phyloP scores from a whole-genome alignment of 208 protist species.

The Leptomonas pyrrhocoris region DNA sequence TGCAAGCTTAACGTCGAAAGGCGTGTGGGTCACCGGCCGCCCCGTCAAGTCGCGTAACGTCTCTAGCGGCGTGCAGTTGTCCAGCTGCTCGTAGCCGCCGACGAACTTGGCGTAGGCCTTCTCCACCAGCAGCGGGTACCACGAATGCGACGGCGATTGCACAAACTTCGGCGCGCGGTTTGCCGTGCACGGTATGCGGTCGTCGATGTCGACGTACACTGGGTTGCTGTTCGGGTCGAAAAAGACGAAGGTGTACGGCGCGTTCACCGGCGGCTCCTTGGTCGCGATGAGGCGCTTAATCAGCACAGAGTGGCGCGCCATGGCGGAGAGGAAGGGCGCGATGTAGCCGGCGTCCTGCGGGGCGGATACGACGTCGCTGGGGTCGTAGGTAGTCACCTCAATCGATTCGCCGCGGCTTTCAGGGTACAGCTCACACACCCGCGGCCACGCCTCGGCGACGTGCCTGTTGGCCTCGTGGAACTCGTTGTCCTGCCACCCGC shows the following conservation, averaged over 20 bases:
- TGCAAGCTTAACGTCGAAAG: constrained; percentile 72
- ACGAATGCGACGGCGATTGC: constrained; percentile 51
- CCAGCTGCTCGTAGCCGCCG: constrained; percentile 77
- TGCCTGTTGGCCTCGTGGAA: constrained; percentile 79
- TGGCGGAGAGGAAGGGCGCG: constrained; percentile 77
- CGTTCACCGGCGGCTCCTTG: constrained; percentile 60
- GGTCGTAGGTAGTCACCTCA: constrained; percentile 29
- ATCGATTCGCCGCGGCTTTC: constrained; percentile 51
- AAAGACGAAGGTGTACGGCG: constrained; percentile 83
- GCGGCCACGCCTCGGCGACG: constrained; percentile 73
- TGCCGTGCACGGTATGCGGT: constrained; percentile 72
- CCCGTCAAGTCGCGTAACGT: constrained; percentile 89
- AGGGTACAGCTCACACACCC: constrained; percentile 80
- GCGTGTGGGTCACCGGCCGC: constrained; percentile 75
- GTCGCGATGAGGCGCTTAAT: constrained; percentile 73
- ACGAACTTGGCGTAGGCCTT: constrained; percentile 94
- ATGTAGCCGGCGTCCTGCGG: constrained; percentile 64
- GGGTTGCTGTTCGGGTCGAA: constrained; percentile 86
- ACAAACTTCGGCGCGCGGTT: constrained; percentile 63
- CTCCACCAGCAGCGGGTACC: constrained; percentile 87
- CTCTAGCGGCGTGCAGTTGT: constrained; percentile 87
- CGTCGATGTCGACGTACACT: constrained; percentile 82
- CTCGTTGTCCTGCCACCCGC: constrained; percentile 82
- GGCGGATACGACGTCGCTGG: constrained; percentile 49
- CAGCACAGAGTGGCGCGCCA: constrained; percentile 64